Conservation (phyloP, 2,329 filamentous ascomycete species). For the Colletotrichum costaricense region DNA sequence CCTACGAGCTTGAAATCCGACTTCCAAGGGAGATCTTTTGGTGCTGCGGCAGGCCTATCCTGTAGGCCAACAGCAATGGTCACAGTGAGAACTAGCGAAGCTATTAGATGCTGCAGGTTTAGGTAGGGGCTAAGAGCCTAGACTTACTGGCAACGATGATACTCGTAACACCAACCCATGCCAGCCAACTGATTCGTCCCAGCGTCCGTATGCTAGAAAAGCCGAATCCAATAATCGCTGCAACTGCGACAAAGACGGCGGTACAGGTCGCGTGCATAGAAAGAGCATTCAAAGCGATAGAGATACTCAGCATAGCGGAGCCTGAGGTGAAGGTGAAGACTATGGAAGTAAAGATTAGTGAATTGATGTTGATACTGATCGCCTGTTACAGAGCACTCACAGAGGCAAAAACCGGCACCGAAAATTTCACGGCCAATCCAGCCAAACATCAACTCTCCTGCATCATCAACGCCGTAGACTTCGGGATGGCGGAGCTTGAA, state of each 20-base stretch:
- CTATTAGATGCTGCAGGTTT: constrained; percentile 13
- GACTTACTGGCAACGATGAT: constrained; percentile 35
- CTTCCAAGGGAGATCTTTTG: constrained; percentile 35
- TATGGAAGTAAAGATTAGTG: no score
- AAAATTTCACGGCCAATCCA: constrained; percentile 55
- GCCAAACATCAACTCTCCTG: constrained; percentile 59
- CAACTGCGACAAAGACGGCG: constrained; percentile 51
- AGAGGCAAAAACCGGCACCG: constrained; percentile 47
- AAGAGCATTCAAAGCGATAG: constrained; percentile 52
- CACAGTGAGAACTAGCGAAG: constrained; percentile 39
- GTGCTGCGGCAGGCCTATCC: constrained; percentile 41
- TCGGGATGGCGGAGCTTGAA: constrained; percentile 62
- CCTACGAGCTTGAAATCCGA: constrained; percentile 44
- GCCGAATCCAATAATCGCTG: constrained; percentile 42
- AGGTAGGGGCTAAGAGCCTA: not conserved
- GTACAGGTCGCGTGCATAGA: constrained; percentile 52
- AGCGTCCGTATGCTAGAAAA: constrained; percentile 47
- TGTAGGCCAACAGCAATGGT: constrained; percentile 45
- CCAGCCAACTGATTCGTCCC: constrained; percentile 46
- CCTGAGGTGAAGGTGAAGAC: constrained; percentile 45
- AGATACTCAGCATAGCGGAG: constrained; percentile 53
- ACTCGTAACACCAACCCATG: constrained; percentile 41
- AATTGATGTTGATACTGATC: no score
- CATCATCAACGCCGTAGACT: constrained; percentile 64
- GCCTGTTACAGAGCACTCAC: constrained; percentile 33